Percentiles rank a stretch among this genome's conserved stretches.
These are phyloP conservation scores for Arabis hirsuta DNA, from an alignment of 345 rosid genomes.

Conservation along the genomic window DNA sequence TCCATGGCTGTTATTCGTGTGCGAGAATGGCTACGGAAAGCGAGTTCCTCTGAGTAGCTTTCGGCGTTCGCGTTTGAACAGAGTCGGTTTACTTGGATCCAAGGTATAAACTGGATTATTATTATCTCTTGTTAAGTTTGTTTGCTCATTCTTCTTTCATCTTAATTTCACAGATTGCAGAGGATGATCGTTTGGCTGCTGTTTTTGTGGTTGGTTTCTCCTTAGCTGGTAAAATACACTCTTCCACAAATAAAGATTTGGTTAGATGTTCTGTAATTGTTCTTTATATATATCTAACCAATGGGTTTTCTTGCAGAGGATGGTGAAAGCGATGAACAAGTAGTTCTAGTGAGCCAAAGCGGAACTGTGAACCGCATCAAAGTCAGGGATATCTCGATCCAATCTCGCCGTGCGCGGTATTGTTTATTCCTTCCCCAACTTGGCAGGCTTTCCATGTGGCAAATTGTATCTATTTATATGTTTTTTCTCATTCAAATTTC, in stretches of 20 bases:
- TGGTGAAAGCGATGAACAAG: constrained; percentile 94
- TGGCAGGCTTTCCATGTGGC: neutral
- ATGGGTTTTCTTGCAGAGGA: constrained; percentile 53
- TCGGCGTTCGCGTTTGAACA: constrained; percentile 58
- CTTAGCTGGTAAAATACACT: constrained; percentile 59
- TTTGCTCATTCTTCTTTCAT: constrained; percentile 13
- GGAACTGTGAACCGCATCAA: constrained; percentile 89
- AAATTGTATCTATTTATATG: neutral
- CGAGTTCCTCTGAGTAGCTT: constrained; percentile 90
- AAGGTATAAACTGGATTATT: constrained; percentile 58
- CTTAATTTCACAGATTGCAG: constrained; percentile 58
- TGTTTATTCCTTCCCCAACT: neutral
- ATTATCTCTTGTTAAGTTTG: constrained; percentile 2
- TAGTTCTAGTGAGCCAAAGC: constrained; percentile 92
- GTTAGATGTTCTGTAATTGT: neutral
- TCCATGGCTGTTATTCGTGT: constrained; percentile 89
- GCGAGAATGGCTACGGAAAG: constrained; percentile 91
- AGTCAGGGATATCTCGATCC: constrained; percentile 88
- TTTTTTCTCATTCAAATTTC: constrained; percentile 11
- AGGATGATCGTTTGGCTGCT: constrained; percentile 80
- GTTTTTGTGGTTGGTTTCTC: constrained; percentile 92
- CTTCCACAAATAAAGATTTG: neutral
- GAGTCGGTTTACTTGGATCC: constrained; percentile 81
- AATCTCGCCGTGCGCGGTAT: constrained; percentile 88
- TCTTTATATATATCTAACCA: constrained; percentile 21